Evolutionary conservation across 768 basidiomycete species (phyloP).

Genomic region (Suillus brevipes): DNA sequence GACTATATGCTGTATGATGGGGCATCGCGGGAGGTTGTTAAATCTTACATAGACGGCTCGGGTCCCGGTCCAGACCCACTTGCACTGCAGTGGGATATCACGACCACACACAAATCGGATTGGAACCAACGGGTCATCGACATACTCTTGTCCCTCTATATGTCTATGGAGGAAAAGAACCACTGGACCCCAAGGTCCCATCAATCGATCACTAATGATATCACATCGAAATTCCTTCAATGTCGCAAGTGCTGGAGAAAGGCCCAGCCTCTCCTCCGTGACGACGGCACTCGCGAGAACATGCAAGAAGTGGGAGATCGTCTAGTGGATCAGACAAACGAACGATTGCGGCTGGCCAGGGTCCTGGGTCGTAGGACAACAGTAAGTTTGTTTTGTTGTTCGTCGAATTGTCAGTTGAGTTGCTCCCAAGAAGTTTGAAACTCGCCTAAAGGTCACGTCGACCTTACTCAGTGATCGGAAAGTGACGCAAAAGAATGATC

Average conservation of each 20-base stretch:
- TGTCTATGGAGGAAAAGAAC: background rate
- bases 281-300: background rate
- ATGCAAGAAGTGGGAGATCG: background rate
- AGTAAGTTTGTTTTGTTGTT: background rate
- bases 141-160: background rate
- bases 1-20: background rate
- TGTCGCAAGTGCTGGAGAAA: background rate
- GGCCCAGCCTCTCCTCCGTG: background rate
- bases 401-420: background rate
- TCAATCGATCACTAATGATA: background rate
- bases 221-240: background rate
- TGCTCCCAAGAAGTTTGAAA: background rate
- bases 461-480: background rate
- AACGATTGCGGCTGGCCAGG: background rate
- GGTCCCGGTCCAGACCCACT: background rate
- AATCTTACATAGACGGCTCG: background rate
- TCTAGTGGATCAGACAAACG: background rate
- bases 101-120: background rate
- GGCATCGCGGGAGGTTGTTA: background rate
- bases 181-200: background rate
- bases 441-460: background rate
- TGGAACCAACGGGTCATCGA: background rate
- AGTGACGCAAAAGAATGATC: background rate
- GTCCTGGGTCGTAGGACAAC: background rate
- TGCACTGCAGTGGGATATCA: background rate